Evolutionary conservation across 1,139 yeast species (phyloP).

Genomic region (Taphrina betulina): DNA sequence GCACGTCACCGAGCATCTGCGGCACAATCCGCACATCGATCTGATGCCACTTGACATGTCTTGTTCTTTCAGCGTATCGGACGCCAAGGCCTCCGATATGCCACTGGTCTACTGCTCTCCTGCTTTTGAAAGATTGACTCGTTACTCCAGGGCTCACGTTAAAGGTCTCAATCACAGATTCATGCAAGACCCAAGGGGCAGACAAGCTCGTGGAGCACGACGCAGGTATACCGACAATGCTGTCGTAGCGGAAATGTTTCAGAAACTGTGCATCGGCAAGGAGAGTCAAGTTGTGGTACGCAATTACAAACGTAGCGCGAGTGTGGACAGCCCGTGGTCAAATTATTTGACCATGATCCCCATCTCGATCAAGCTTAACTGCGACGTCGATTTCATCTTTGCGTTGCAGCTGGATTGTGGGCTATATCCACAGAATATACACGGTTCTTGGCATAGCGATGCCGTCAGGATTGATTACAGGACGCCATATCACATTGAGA

Average conservation of each 20-base stretch:
- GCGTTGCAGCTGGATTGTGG: conserved; percentile 17
- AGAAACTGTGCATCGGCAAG: conserved; percentile 29
- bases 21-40: no score
- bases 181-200: conserved; percentile 35
- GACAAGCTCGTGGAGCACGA: conserved; percentile 24
- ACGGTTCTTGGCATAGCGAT: no score
- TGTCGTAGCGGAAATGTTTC: conserved; percentile 32
- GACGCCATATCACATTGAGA: no score
- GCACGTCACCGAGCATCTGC: no score
- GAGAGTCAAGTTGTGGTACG: conserved; percentile 35
- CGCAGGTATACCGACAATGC: conserved; percentile 34
- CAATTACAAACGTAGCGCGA: conserved; percentile 35
- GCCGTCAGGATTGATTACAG: no score
- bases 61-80: conserved; percentile 36
- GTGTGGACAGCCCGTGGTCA: no score
- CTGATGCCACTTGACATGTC: conserved; percentile 37
- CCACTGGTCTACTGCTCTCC: conserved; percentile 35
- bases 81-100: conserved; percentile 33
- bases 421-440: conserved; percentile 10
- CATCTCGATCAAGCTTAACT: conserved; percentile 32
- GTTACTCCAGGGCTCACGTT: conserved; percentile 33
- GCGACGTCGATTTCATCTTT: conserved; percentile 17
- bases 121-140: conserved; percentile 33
- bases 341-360: conserved; percentile 36
- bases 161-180: conserved; percentile 36